Base-by-base conservation (phyloP, 257 asterid species). In the Capsicum rhomboideum region DNA sequence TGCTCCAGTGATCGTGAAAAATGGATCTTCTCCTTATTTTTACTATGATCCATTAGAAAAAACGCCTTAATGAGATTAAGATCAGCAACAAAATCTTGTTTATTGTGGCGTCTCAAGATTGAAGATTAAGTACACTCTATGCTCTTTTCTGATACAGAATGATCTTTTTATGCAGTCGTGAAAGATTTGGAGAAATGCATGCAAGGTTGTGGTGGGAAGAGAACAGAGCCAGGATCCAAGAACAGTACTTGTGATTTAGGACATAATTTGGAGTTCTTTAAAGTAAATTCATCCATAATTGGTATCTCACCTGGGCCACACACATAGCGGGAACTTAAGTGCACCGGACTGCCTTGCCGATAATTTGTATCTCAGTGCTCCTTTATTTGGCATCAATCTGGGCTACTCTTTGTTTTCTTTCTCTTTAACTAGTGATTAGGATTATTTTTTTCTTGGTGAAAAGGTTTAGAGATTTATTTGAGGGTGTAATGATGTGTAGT, bases 191-290 rank as follows among this genome's bases (percentile, higher is more conserved):
- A 77, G 99, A 96, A 91, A 91, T 82, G 94, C 98, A 96, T 53
- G 99, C 99, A 64, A 90, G 98, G 89, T 72, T 89, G 86, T 96
- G 99, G 99, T 96, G 99, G 99, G 99, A 94, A 87, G 97, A 87
- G 79, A 94, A 96, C 90, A 88, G 92, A 92, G 87, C 95, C 69
- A 89, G 99, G 87, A 94, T 96, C 79, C 99, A 96, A 86, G 92
- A 91, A 81, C 99, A 94, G 78, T 96, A 94, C 91, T 87, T 96
- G 87, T 96, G 92, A 94, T 75, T 49, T 75, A 75, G 44, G 81
- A 75, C 81, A 75, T 49, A 50, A 13, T 49, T 23, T 75, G 44
- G 26, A 49, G 61, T 74, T 74, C 16, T 67, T 67, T 7, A 44
- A 72, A 5, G 44, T 49, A 74, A 26, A 26, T 75, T 75, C 61